Evolutionary conservation across 768 basidiomycete genomes (phyloP), one percentile per base, ranked within the genome.

Genomic region (Crepidotus variabilis): DNA sequence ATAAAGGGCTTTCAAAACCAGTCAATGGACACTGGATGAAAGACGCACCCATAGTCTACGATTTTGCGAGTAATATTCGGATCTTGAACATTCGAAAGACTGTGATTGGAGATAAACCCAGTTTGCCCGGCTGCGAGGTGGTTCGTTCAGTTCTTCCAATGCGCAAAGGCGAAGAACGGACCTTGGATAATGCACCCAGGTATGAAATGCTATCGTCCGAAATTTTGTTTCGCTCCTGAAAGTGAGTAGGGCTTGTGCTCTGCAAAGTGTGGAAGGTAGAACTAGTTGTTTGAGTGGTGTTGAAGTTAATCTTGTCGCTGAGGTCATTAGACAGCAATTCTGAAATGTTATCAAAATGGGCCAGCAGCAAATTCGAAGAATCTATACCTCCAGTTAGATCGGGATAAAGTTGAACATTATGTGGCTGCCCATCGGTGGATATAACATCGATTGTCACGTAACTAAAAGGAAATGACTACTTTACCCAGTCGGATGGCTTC

Each of bases 401-500:
- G 7, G 72, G 70, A 57, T 80, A 81, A 6, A 81, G 53, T 51
- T 78, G 52, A 9, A 53, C 52, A 20, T 35, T n/a, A 59, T 81
- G 80, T 1, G 65, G 47, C 1, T 53, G 46, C 6, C 72, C 75
- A 60, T 81, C 79, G 3, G 57, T 69, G 6, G 77, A 67, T 10
- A 55, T 55, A 8, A 63, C 73, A 13, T 73, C 69, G 6, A 80
- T 59, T 34, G 69, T 65, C 47, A 81, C 60, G 55, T 82, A 81
- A 2, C 75, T 70, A 63, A 81, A 79, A 0, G 84, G 82, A 16
- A 81, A 69, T 2, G 82, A 84, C 58, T 82, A 80, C 45, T 69
- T 72, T 14, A 75, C 71, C 35, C 52, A 53, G 23, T 53, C 52
- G 14, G 33, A 39, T 10, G 36, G 36, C 52, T 53, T 36, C 9